Evolutionary conservation across 371 early-diverging fungal genomes (phyloP), one percentile per base, ranked within the genome.

Genomic region (Paraphysoderma sedebokerense): DNA sequence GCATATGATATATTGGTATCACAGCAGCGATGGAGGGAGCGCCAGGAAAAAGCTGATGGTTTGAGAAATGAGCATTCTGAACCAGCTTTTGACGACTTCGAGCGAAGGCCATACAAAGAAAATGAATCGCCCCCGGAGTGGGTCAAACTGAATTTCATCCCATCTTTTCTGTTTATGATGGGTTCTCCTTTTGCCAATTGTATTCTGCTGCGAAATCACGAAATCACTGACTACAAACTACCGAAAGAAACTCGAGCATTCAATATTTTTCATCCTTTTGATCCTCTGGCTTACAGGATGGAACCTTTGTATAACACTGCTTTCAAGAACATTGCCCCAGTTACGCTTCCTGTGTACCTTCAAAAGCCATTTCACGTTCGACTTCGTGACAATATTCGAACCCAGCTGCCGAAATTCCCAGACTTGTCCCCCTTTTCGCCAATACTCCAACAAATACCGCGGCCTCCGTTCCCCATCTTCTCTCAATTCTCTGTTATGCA

Each of bases 261-360:
- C 53, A 79, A 79, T 56, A 54, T 81, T 23, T 81, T 78, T 52
- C 73, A 78, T 49, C 69, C 79, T 1, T 77, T 72, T 49, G 82
- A 79, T 47, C 79, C 79, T 0, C 52, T 78, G n/a, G 76, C 76
- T 0, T 81, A 81, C 51, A 65, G 82, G 13, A 47, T 74, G 30
- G 82, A 81, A 44, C 79, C 82, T 0, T 55, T 79, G 52, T 54
- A 72, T n/a, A 68, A 78, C 47, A 33, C 63, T 1, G 50, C 58
- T 17, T 78, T 70, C 55, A 57, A 61, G 13, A 61, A 61, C 12
- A 57, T 77, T 33, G 62, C 71, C 5, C 79, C 82, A 0, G 63
- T 70, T 4, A 34, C 51, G 15, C 28, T 66, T 8, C 46, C 38
- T 9, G 2, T 42, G 30, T 12, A 28, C 28, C 19, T 36, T 20